These are phyloP conservation scores for Didymella segeticola DNA, from an alignment of 2,329 filamentous ascomycete genomes.

Conservation along the genomic window DNA sequence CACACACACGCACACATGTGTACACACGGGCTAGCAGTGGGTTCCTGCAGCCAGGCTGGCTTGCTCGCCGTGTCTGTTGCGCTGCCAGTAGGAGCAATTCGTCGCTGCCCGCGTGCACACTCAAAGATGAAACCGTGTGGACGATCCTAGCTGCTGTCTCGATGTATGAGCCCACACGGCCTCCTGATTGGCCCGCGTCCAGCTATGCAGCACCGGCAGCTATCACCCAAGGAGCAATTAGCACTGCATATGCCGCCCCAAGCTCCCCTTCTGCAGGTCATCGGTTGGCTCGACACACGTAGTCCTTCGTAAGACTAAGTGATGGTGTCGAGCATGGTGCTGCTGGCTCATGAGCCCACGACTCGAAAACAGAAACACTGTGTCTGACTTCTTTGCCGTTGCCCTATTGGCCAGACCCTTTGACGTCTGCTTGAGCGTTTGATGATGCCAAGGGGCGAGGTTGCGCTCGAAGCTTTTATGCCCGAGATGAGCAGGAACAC, in stretches of 20 bases:
- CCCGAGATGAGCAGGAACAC: slow-evolving; percentile 12
- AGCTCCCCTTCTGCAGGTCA: slow-evolving; percentile 12
- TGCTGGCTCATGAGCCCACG: slow-evolving; percentile 7
- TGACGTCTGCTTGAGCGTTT: slow-evolving; percentile 9
- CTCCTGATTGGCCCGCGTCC: slow-evolving; percentile 2
- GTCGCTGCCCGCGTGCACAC: slow-evolving; percentile 8
- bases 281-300: slow-evolving; percentile 12
- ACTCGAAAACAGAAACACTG: slow-evolving; percentile 2
- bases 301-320: too few species aligned
- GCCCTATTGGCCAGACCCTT: slow-evolving; percentile 1
- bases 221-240: slow-evolving; percentile 6
- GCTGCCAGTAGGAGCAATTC: background rate
- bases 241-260: slow-evolving; percentile 11
- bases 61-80: background rate
- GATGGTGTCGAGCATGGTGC: slow-evolving; percentile 3
- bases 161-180: background rate
- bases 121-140: slow-evolving; percentile 10
- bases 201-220: slow-evolving; percentile 8
- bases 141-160: slow-evolving; percentile 5
- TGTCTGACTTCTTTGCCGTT: background rate
- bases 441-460: slow-evolving; percentile 7
- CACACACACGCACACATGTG: background rate
- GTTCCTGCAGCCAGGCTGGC: slow-evolving; percentile 8
- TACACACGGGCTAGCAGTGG: background rate
- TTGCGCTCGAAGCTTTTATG: slow-evolving; percentile 13